Conservation (phyloP, 2,329 filamentous ascomycete species). For the Polychaeton citri region DNA sequence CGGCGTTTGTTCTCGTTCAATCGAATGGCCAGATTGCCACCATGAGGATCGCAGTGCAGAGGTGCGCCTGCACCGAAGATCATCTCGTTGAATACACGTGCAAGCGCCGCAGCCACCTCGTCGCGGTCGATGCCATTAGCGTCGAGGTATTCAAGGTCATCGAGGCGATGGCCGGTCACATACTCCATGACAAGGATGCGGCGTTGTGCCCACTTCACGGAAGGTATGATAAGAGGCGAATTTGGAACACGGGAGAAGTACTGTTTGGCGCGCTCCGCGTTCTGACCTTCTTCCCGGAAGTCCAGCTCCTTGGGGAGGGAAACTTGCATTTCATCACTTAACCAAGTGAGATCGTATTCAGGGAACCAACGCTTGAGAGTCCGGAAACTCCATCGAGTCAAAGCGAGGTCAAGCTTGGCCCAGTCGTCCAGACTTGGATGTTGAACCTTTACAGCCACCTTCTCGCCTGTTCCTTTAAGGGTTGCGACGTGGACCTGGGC, state of each 20-base stretch:
- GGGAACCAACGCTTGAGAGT: constrained; percentile 89
- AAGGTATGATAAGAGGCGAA: constrained; percentile 75
- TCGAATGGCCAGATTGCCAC: constrained; percentile 86
- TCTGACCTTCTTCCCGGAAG: constrained; percentile 72
- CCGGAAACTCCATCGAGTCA: constrained; percentile 81
- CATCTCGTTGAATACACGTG: constrained; percentile 98
- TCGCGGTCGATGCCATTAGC: constrained; percentile 79
- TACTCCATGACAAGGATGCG: constrained; percentile 93
- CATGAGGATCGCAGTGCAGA: constrained; percentile 92
- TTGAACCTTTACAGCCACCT: constrained; percentile 92
- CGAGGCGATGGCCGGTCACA: constrained; percentile 71
- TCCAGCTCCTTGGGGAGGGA: constrained; percentile 87
- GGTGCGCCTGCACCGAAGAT: constrained; percentile 85
- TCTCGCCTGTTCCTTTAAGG: constrained; percentile 66
- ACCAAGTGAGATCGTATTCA: constrained; percentile 93
- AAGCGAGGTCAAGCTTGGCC: constrained; percentile 71
- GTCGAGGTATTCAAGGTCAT: constrained; percentile 81
- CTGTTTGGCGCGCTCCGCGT: constrained; percentile 64
- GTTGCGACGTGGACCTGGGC: constrained; percentile 88
- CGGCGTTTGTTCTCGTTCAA: constrained; percentile 50
- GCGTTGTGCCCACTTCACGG: constrained; percentile 78
- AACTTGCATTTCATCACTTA: constrained; percentile 82
- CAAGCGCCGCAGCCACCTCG: constrained; percentile 82
- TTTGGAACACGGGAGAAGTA: constrained; percentile 66
- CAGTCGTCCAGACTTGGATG: constrained; percentile 83